Evolutionary conservation across 192 early-diverging fungal genomes (phyloP), one percentile per base, ranked within the genome.

Genomic region (Backusella sp.): DNA sequence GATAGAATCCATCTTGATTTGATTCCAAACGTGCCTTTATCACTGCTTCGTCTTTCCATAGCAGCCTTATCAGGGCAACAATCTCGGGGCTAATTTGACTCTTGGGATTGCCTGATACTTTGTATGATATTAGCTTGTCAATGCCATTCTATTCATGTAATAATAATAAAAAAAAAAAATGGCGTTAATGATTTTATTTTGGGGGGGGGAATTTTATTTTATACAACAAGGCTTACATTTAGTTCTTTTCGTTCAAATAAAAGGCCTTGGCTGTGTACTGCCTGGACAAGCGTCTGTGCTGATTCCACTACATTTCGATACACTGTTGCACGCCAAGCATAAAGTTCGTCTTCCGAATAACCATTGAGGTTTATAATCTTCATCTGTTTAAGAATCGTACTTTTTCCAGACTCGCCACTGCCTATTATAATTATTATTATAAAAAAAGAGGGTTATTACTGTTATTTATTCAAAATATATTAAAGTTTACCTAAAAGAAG

Each of bases 361-460:
- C 94, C 96, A 69, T 93, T 91, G 81, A 94, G 93, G 84, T 97
- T 94, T 77, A 97, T 96, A 79, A 97, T 94, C 84, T 95, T 96
- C 96, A 97, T 97, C 82, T 97, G 96, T 79, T 97, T 97, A 6
- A 97, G 93, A 75, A 97, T 96, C 66, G 96, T 97, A 66, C 94
- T 96, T 81, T 96, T 97, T 77, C 96, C 96, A 66, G 96, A 97
- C 84, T 98, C 96, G 66, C 96, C 96, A 77, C 91, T 93, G 26
- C 94, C 94, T 93, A 76, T 53, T 36, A 26, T 32, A 28, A 0
- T 35, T 34, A 6, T 28, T 4, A 37, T 6, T 14, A 3, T 66
- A 52, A 28, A 32, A 32, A 32, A 32, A 32, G 32, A 32, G 32
- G 2, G 32, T 46, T 37, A 7, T 9, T 42, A 42, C 30, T n/a